Conservation (phyloP, 345 rosid genomes). For the Jatropha curcas region DNA sequence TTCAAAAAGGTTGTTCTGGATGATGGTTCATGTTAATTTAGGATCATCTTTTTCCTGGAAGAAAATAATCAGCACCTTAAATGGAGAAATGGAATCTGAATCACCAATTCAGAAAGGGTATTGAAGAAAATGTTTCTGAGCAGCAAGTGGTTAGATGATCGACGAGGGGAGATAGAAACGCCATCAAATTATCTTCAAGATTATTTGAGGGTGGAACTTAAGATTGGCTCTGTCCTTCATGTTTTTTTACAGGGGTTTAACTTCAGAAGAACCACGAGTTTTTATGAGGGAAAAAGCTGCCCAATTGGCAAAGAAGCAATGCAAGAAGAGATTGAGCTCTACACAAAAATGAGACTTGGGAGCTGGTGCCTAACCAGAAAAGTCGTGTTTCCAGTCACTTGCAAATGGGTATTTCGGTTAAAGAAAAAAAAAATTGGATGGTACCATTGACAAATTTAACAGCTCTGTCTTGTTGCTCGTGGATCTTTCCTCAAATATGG, state of each 20-base stretch:
- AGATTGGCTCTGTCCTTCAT: neutral
- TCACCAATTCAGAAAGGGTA: neutral
- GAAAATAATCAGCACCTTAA: neutral
- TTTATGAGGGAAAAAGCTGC: neutral
- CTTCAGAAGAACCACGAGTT: neutral
- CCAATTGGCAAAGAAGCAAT: neutral
- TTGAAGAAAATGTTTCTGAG: neutral
- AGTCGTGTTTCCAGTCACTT: constrained; percentile 10
- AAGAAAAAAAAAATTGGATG: neutral
- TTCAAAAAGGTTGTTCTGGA: too few species aligned
- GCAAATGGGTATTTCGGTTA: neutral
- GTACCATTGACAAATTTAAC: neutral
- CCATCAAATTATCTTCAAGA: neutral
- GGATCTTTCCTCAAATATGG: constrained; percentile 1
- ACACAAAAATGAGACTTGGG: constrained; percentile 14
- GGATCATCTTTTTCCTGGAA: too few species aligned
- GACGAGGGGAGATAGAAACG: neutral
- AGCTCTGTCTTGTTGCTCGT: neutral
- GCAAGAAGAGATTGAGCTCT: neutral
- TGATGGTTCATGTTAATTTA: too few species aligned
- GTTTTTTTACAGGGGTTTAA: neutral
- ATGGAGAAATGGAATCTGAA: neutral
- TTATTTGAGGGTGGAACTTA: neutral
- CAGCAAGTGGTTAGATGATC: neutral
- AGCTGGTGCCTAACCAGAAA: constrained; percentile 12